Evolutionary conservation across 2,329 filamentous ascomycete species (phyloP).

Genomic region (Arthrinium puccinioides): DNA sequence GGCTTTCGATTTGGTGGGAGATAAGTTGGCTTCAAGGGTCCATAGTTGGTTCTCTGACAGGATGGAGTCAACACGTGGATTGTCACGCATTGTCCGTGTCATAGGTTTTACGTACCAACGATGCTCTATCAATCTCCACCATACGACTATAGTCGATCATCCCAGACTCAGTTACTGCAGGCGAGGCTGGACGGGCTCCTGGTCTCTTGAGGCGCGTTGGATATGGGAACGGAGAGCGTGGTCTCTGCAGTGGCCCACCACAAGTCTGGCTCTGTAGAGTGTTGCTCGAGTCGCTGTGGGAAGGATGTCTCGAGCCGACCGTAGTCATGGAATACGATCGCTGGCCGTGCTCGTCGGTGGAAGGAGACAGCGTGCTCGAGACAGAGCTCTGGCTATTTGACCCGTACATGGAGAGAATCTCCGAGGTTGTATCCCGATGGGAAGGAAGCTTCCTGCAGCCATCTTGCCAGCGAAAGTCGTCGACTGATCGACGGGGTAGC

Average conservation of each 20-base stretch:
- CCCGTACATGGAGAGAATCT: conserved; percentile 49
- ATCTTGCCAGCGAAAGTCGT: conserved; percentile 27
- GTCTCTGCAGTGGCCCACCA: conserved; percentile 36
- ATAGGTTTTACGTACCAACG: conserved; percentile 29
- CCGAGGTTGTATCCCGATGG: conserved; percentile 44
- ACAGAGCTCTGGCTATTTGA: conserved; percentile 40
- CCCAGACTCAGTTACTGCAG: conserved; percentile 40
- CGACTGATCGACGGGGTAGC: conserved; percentile 20
- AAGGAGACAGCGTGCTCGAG: conserved; percentile 33
- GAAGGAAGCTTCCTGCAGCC: conserved; percentile 38
- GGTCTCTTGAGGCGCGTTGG: conserved; percentile 49
- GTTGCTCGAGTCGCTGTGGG: conserved; percentile 38
- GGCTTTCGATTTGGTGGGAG: conserved; percentile 16
- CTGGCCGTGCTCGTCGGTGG: conserved; percentile 32
- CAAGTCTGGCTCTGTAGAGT: conserved; percentile 42
- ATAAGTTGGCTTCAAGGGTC: neutral
- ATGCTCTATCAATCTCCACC: conserved; percentile 40
- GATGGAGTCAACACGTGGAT: no score
- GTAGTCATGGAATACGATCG: conserved; percentile 51
- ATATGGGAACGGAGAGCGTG: conserved; percentile 52
- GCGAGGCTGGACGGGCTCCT: conserved; percentile 41
- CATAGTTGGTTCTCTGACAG: no score
- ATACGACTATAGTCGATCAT: conserved; percentile 41
- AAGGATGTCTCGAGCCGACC: conserved; percentile 37
- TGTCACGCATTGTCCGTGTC: neutral